Evolutionary conservation across 2,329 filamentous ascomycete genomes (phyloP).

Genomic region (Curvularia sp.): DNA sequence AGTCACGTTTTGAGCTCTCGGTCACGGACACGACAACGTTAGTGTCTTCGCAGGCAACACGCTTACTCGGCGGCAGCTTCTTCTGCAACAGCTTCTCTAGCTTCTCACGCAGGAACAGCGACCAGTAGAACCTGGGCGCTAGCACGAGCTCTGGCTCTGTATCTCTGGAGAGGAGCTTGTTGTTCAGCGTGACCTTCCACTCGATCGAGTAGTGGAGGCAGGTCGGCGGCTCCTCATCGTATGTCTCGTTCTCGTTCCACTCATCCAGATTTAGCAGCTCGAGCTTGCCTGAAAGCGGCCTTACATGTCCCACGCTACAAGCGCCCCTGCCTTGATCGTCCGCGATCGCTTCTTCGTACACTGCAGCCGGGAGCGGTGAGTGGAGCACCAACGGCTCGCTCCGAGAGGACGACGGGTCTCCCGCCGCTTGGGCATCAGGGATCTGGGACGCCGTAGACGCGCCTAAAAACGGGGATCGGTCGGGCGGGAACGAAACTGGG

Average conservation of each 20-base stretch:
- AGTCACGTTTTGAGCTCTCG: constrained; percentile 35
- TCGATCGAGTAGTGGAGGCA: constrained; percentile 39
- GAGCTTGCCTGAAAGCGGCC: constrained; percentile 12
- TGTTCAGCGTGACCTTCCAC: constrained; percentile 37
- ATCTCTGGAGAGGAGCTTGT: constrained; percentile 32
- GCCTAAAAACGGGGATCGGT: constrained; percentile 4
- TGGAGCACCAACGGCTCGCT: constrained; percentile 8
- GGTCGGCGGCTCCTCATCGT: constrained; percentile 28
- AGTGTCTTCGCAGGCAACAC: constrained; percentile 19
- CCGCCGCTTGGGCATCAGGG: constrained; percentile 2
- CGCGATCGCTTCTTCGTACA: constrained; percentile 5
- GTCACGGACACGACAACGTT: constrained; percentile 34
- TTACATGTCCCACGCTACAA: background rate
- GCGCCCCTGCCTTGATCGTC: constrained; percentile 1
- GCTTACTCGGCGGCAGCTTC: constrained; percentile 16
- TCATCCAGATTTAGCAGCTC: constrained; percentile 14
- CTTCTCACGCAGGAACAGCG: constrained; percentile 14
- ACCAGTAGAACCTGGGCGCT: constrained; percentile 23
- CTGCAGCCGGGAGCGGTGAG: constrained; percentile 5
- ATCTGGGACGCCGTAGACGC: constrained; percentile 8
- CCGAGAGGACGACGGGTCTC: constrained; percentile 3
- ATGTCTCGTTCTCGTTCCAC: constrained; percentile 26
- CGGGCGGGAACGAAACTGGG: constrained; percentile 11
- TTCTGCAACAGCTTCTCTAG: constrained; percentile 21
- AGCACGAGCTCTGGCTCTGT: constrained; percentile 38